Conservation (phyloP, 2,329 filamentous ascomycete species). For the Trichoderma sp. region DNA sequence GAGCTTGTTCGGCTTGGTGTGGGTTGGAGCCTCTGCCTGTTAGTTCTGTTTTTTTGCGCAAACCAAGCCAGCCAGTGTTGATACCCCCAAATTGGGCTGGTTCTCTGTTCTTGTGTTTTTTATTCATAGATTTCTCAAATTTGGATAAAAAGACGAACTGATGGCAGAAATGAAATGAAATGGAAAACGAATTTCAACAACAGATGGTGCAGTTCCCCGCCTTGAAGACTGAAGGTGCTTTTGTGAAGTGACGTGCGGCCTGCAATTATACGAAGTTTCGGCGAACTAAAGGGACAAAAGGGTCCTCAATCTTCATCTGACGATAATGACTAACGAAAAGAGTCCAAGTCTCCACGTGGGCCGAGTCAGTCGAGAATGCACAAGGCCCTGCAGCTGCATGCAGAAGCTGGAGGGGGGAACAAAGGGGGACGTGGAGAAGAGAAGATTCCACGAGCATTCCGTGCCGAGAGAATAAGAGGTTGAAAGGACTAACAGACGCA, state of each 20-base stretch:
- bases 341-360: background rate
- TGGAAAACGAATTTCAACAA: background rate
- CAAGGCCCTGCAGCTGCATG: background rate
- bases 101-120: background rate
- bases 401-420: background rate
- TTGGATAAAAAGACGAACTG: background rate
- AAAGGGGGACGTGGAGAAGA: background rate
- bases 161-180: background rate
- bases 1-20: background rate
- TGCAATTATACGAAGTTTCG: background rate
- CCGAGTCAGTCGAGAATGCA: conserved; percentile 8
- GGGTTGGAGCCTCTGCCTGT: background rate
- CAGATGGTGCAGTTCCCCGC: background rate
- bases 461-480: background rate
- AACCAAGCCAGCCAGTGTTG: background rate
- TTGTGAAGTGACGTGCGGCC: background rate
- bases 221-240: background rate
- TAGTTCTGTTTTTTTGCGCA: background rate
- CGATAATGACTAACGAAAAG: background rate
- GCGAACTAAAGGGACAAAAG: background rate
- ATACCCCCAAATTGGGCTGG: background rate
- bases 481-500: background rate
- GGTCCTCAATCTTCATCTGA: background rate
- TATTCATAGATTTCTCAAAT: background rate
- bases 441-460: background rate